Base-by-base conservation (phyloP, 768 basidiomycete genomes). In the Termitomyces sp. region DNA sequence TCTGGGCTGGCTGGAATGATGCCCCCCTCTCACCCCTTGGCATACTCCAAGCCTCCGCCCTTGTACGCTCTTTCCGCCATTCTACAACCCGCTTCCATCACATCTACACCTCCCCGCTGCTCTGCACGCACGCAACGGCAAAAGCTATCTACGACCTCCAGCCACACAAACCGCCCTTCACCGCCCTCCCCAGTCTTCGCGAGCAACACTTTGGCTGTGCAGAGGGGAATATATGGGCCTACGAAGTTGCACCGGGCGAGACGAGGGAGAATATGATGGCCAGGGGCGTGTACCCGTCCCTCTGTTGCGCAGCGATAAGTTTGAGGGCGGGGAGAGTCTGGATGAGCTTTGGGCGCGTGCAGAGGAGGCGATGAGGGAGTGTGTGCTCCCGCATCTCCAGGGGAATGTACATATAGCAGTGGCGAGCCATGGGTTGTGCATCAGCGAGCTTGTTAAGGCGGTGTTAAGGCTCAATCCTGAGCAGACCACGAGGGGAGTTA, bases 1-100 rank as follows among this genome's bases (percentile, higher is more conserved):
- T 88, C 10, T 90, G 89, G 88, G 85, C 89, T 24, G 91, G 91
- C 4, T 89, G 88, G 83, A 83, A 81, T 60, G 89, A 93, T 72
- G 79, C 89, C 1, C 88, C 89, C 0, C 76, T 93, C 10, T 86
- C 88, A 36, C 82, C 82, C 57, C 82, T 88, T 56, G 91, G 91
- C 42, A 37, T 16, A 7, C 39, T 84, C 81, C 86, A 88, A 83
- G 85, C 86, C 13, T 70, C 73, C 51, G 85, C 91, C 0, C 69
- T 87, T 14, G 89, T 84, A 2, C 64, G 76, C 57, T 76, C 74
- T 30, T 80, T 91, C 57, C 70, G 24, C 2, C 48, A 43, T 18
- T 22, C 84, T 6, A 62, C 68, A 14, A 81, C 71, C 9, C 75
- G 56, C 18, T 74, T 91, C 60, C 72, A 77, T 20, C 77, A 79